phyloP scores from a whole-genome alignment of 2,329 filamentous ascomycete genomes.

The Talaromyces marneffei region DNA sequence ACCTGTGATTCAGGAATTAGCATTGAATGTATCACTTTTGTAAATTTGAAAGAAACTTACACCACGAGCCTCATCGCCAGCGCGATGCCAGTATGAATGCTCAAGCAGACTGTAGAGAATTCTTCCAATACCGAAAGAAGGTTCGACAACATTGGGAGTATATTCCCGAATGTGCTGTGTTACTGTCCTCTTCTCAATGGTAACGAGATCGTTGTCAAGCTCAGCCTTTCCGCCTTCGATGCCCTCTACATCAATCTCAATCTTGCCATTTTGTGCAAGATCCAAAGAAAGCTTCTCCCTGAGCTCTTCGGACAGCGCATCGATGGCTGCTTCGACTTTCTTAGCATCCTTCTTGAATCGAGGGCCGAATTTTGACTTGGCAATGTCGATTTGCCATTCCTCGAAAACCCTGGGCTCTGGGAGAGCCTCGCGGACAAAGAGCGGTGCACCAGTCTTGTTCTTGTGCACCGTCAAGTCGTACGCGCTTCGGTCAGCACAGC shows the following conservation, averaged over 20 bases:
- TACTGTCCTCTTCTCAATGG: slow-evolving; percentile 76
- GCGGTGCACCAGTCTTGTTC: slow-evolving; percentile 81
- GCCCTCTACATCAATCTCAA: slow-evolving; percentile 66
- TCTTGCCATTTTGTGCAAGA: slow-evolving; percentile 66
- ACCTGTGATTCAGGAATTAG: slow-evolving; percentile 43
- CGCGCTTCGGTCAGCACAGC: slow-evolving; percentile 89
- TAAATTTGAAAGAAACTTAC: slow-evolving; percentile 51
- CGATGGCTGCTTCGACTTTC: slow-evolving; percentile 71
- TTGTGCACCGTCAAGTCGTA: slow-evolving; percentile 91
- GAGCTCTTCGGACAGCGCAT: slow-evolving; percentile 70
- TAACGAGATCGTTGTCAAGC: slow-evolving; percentile 71
- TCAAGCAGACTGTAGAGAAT: slow-evolving; percentile 92
- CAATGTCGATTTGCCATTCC: slow-evolving; percentile 80
- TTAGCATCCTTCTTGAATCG: slow-evolving; percentile 93
- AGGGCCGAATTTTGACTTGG: slow-evolving; percentile 95
- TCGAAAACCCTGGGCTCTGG: slow-evolving; percentile 72
- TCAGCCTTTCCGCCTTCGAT: slow-evolving; percentile 68
- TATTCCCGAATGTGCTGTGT: slow-evolving; percentile 83
- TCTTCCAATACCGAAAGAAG: slow-evolving; percentile 92
- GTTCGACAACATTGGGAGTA: slow-evolving; percentile 93
- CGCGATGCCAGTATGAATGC: slow-evolving; percentile 90
- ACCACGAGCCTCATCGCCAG: slow-evolving; percentile 75
- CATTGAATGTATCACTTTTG: neutral
- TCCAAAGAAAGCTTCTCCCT: slow-evolving; percentile 73
- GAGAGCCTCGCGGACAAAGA: slow-evolving; percentile 77